These are phyloP conservation scores for Amaranthus cruentus DNA, from an alignment of 148 eudicot species.

Conservation along the genomic window DNA sequence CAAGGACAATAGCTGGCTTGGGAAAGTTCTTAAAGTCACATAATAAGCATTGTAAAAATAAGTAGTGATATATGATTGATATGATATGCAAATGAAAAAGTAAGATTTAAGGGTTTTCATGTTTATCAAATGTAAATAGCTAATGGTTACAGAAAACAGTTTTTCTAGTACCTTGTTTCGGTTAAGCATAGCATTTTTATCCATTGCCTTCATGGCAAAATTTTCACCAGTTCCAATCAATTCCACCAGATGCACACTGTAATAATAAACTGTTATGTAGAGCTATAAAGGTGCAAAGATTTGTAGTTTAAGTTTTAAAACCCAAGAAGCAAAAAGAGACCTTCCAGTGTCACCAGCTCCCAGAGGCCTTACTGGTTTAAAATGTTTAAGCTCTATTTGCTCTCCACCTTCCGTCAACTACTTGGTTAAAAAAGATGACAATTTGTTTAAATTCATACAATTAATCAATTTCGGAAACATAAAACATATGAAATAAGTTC, in stretches of 20 bases:
- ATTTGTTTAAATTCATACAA: not conserved
- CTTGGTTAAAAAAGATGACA: conserved; percentile 3
- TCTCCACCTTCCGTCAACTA: conserved; percentile 83
- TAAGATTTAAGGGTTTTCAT: not conserved
- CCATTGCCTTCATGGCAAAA: conserved; percentile 99
- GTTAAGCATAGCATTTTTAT: conserved; percentile 82
- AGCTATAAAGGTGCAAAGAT: not conserved
- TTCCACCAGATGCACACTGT: conserved; percentile 98
- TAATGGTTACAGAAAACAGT: not conserved
- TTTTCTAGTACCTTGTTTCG: conserved; percentile 69
- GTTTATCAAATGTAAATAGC: not conserved
- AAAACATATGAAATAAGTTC: not conserved
- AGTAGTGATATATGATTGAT: not conserved
- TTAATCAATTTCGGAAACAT: not conserved
- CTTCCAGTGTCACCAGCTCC: conserved; percentile 97
- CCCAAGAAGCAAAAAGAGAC: conserved; percentile 27
- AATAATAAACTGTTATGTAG: not conserved
- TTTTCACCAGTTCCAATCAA: conserved; percentile 65
- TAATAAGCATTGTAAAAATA: not conserved
- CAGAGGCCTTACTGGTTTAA: conserved; percentile 80
- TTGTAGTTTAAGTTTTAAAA: conserved; percentile 2
- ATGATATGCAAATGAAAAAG: not conserved
- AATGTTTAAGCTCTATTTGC: conserved; percentile 76
- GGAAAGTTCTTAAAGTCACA: not conserved
- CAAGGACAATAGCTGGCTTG: not conserved